Evolutionary conservation across 148 eudicot genomes (phyloP), one percentile per base, ranked within the genome.

Genomic region (Oxyria digyna): DNA sequence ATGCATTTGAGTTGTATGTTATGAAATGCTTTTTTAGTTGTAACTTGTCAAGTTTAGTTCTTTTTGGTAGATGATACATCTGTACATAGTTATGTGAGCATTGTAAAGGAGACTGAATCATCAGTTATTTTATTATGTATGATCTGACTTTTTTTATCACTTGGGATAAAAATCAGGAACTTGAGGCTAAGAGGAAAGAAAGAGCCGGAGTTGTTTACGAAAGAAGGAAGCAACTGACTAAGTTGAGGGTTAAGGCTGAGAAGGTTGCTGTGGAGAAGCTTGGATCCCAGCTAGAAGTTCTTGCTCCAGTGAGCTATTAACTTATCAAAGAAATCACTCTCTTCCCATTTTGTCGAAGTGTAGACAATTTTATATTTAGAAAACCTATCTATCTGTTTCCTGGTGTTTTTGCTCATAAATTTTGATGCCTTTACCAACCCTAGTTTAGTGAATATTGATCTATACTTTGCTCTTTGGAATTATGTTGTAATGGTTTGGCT

Each of bases 181-280:
- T 87, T n/a, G 91, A 87, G 73, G 83, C 75, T 57, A 87, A 87
- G 91, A 84, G 91, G 67, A 87, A 87, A 67, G 91, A 84, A 69
- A 77, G 84, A 33, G 78, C 88, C 18, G 80, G 84, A 75, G 82
- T 69, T 13, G 77, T 69, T 3, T 87, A 87, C 50, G 81, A 84
- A 62, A 80, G 85, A 76, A 87, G 73, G 80, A 84, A 87, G 85
- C 83, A 82, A 72, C 76, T 86, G 4, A 73, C 68, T 1, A 83
- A 74, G 41, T 67, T 86, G 69, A 81, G 80, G 76, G 75, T 75
- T 4, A 84, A 84, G 81, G 91, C 88, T 0, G 91, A 82, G 81
- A 82, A 80, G 78, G 72, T 74, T 32, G 88, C 77, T 0, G 91
- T 84, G 48, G 91, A 84, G 78, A 87, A 82, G 79, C 85, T 87